Evolutionary conservation across 306 rosid genomes (phyloP).

Genomic region (Hylodesmum podocarpum): DNA sequence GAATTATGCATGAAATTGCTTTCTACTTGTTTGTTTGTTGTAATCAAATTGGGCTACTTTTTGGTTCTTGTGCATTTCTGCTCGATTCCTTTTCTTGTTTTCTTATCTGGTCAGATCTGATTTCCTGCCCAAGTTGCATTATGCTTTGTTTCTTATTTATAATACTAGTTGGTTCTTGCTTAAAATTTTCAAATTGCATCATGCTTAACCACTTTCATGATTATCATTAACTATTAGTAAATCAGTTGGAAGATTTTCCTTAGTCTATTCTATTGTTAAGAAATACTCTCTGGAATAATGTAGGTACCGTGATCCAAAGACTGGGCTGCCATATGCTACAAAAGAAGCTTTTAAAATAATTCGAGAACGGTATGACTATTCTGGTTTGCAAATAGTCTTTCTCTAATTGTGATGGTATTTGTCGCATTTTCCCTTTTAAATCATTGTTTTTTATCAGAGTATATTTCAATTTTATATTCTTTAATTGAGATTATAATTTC

Average conservation of each 20-base stretch:
- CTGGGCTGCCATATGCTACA: slow-evolving; percentile 88
- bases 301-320: slow-evolving; percentile 93
- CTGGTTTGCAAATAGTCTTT: slow-evolving; percentile 25
- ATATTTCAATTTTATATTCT: not conserved
- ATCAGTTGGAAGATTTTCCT: slow-evolving; percentile 9
- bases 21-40: not conserved
- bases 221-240: not conserved
- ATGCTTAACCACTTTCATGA: not conserved
- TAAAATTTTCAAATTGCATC: slow-evolving; percentile 1
- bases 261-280: not conserved
- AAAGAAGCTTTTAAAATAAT: slow-evolving; percentile 82
- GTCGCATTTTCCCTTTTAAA: slow-evolving; percentile 20
- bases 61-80: not conserved
- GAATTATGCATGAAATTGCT: slow-evolving; percentile 10
- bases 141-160: not conserved
- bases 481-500: not conserved
- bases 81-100: not conserved
- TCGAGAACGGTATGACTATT: slow-evolving; percentile 66
- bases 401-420: not conserved
- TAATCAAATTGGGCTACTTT: not conserved
- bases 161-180: not conserved
- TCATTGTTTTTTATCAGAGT: not conserved
- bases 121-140: not conserved
- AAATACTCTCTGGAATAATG: slow-evolving; percentile 33
- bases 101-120: not conserved